phyloP scores from a whole-genome alignment of 768 basidiomycete species.

The Tylopilus sp. region DNA sequence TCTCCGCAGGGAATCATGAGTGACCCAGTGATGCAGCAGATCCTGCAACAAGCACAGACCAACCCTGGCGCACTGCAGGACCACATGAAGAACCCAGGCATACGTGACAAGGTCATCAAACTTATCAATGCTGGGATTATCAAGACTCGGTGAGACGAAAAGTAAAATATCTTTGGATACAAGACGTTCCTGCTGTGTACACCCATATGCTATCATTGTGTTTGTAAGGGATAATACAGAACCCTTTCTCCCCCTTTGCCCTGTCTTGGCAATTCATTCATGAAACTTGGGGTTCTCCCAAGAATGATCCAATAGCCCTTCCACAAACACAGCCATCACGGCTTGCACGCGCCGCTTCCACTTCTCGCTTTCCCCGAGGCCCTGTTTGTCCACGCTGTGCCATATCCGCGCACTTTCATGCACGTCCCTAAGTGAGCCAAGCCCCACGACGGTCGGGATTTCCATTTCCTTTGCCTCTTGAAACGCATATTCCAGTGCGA shows the following conservation, averaged over 20 bases:
- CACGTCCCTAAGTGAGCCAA: slow-evolving; percentile 69
- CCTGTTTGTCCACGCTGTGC: slow-evolving; percentile 50
- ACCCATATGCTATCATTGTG: slow-evolving; percentile 21
- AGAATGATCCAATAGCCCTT: slow-evolving; percentile 59
- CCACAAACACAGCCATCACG: slow-evolving; percentile 43
- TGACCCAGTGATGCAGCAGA: slow-evolving; percentile 92
- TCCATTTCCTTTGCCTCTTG: slow-evolving; percentile 40
- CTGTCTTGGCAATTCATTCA: background rate
- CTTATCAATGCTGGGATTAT: slow-evolving; percentile 92
- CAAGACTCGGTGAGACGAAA: slow-evolving; percentile 60
- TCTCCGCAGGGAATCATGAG: slow-evolving; percentile 67
- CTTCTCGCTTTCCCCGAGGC: slow-evolving; percentile 33
- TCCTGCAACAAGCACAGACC: slow-evolving; percentile 89
- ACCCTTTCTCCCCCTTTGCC: background rate
- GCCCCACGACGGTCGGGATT: slow-evolving; percentile 68
- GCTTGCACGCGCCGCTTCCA: slow-evolving; percentile 39
- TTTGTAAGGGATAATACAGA: slow-evolving; percentile 25
- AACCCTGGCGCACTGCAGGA: slow-evolving; percentile 89
- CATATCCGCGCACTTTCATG: slow-evolving; percentile 70
- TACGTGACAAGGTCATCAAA: slow-evolving; percentile 82
- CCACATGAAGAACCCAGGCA: slow-evolving; percentile 91
- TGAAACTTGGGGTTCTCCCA: slow-evolving; percentile 57
- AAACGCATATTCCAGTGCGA: slow-evolving; percentile 75
- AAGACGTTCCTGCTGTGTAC: slow-evolving; percentile 15
- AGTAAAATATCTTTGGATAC: slow-evolving; percentile 9